Conservation (phyloP, 2,329 filamentous ascomycete species). For the Colletotrichum noveboracense region DNA sequence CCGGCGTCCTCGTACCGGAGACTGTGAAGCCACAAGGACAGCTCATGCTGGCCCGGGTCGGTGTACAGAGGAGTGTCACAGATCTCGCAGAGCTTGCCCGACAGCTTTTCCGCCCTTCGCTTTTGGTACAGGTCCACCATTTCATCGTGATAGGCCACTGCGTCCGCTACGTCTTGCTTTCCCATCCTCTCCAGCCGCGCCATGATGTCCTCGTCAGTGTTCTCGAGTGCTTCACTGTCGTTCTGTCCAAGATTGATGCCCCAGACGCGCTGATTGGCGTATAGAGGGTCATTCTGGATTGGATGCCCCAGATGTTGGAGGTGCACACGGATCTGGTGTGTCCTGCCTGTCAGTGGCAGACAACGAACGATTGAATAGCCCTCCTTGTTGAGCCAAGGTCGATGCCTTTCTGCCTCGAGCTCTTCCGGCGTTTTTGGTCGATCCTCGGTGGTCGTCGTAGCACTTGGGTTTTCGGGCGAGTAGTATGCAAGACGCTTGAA, state of each 20-base stretch:
- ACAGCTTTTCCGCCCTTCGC: conserved; percentile 91
- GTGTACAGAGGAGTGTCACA: conserved; percentile 92
- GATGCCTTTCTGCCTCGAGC: conserved; percentile 27
- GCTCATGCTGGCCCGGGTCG: conserved; percentile 87
- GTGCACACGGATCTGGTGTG: conserved; percentile 94
- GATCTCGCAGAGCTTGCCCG: conserved; percentile 78
- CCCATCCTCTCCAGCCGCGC: conserved; percentile 86
- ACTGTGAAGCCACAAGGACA: conserved; percentile 93
- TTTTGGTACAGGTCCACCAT: conserved; percentile 92
- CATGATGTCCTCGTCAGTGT: conserved; percentile 90
- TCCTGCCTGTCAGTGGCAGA: conserved; percentile 89
- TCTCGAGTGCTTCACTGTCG: conserved; percentile 68
- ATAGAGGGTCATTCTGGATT: conserved; percentile 97
- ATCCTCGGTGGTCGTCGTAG: conserved; percentile 24
- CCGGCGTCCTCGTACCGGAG: conserved; percentile 84
- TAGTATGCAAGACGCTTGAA: conserved; percentile 96
- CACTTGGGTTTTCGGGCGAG: conserved; percentile 50
- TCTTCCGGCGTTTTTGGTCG: conserved; percentile 28
- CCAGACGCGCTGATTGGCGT: conserved; percentile 93
- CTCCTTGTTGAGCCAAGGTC: conserved; percentile 59
- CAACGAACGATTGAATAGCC: conserved; percentile 97
- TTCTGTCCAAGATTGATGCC: conserved; percentile 76
- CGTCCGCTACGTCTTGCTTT: conserved; percentile 89
- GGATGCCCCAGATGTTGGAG: conserved; percentile 93
- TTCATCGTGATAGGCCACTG: conserved; percentile 91